Evolutionary conservation across 805 yeast genomes (phyloP), one percentile per base, ranked within the genome.

Genomic region (Wickerhamiella kurtzmanii): DNA sequence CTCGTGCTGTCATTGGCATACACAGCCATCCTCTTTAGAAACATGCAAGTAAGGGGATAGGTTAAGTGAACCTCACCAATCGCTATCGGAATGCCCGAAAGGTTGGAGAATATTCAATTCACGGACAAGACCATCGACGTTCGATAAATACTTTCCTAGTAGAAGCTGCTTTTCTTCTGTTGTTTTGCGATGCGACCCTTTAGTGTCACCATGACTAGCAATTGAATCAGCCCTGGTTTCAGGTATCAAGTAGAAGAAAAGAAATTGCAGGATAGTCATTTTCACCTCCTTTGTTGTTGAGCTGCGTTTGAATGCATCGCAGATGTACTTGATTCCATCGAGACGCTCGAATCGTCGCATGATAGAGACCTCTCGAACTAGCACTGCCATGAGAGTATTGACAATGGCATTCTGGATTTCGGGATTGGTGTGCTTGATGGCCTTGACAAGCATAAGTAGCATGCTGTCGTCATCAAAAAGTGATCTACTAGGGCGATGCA

Each of bases 221-320:
- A 49, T 50, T 22, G 51, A 50, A 3, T 54, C 48, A 8, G 48
- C 44, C 38, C 50, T 45, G 1, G 72, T 63, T 59, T 80, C 89
- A 11, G 85, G 86, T 6, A 76, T 69, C 47, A 82, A 62, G 56
- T 82, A 81, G 58, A 80, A 79, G 47, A 81, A 74, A 45, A 82
- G 63, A 58, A 81, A 82, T 62, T 82, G 88, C 43, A 82, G 68
- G 11, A 78, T 71, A 53, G 78, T 76, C 52, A 79, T 73, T 54
- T 79, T 78, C 13, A 80, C 71, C 32, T 70, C 70, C 54, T 77
- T 77, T 38, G 73, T 56, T 2, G 72, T 62, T 20, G 59, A 53
- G 41, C 63, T 61, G 22, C 60, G 58, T 47, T 66, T 70, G 57
- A 74, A 66, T 11, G 72, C 54, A 3, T 60, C 56, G 51, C 83